Evolutionary conservation across 108 stramenopile species (phyloP), one percentile per base, ranked within the genome.

Genomic region (Fragilaria radians): DNA sequence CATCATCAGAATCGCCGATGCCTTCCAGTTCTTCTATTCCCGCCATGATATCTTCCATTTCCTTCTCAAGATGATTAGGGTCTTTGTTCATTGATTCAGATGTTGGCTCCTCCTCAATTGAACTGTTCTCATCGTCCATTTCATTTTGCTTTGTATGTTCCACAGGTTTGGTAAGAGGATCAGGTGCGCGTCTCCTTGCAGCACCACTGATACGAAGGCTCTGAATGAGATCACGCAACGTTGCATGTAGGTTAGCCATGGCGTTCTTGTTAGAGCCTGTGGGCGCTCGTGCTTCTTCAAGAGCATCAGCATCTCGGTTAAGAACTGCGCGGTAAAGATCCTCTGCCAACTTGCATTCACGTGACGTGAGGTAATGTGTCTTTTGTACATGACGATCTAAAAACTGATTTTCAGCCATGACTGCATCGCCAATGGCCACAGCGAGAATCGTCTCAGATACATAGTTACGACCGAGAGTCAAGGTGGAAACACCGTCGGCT

Each of bases 271-370:
- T 83, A n/a, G 54, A 66, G 2, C 80, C 84, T 27, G 63, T 66
- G 29, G 65, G 67, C 22, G 72, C 59, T 29, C 86, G 70, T 4
- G 80, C 80, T 42, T 76, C 78, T 22, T 91, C 93, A 54, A 95
- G 66, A 11, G 74, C 88, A 34, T 89, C 84, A 28, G 32, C 36
- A 57, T 89, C 84, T 59, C 88, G 73, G 28, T 34, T 63, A 36
- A 82, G 81, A 48, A 87, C 71, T 7, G 90, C 93, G 31, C 86
- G 73, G 46, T 91, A 80, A 52, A 95, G 73, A 57, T 95, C 88
- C 64, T 95, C 93, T n/a, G 76, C 77, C 54, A 91, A 59, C n/a
- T 89, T 85, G 61, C 93, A 91, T 63, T 95, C 90, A 4, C 85
- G 59, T n/a, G 86, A 81, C 0, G 71, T 48, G 28, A 95, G 53